phyloP scores from a whole-genome alignment of 139 green algal species.

The Desmodesmus armatus region DNA sequence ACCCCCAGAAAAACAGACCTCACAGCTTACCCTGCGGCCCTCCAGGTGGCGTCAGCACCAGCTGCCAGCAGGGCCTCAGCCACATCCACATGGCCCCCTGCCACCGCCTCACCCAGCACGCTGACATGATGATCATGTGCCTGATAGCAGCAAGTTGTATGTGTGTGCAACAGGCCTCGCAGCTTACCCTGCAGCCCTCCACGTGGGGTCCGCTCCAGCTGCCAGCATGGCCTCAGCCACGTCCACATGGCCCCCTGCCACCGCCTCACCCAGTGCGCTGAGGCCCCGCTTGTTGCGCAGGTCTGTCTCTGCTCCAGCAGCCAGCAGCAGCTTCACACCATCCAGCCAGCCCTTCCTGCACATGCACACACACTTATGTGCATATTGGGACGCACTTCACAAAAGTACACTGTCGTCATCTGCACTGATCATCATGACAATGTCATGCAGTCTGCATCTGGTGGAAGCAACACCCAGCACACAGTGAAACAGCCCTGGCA shows the following conservation, averaged over 20 bases:
- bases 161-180: neutral
- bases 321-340: conserved; percentile 59
- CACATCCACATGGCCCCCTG: conserved; percentile 45
- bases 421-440: neutral
- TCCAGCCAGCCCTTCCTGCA: conserved; percentile 31
- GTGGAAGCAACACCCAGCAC: no score
- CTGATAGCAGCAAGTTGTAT: neutral
- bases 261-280: conserved; percentile 68
- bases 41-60: conserved; percentile 16
- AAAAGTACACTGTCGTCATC: no score
- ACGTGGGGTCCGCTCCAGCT: conserved; percentile 18
- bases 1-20: no score
- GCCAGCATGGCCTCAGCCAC: conserved; percentile 43
- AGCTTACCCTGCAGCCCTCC: conserved; percentile 6
- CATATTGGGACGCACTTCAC: no score
- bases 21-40: conserved; percentile 8
- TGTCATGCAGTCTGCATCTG: neutral
- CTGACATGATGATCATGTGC: no score
- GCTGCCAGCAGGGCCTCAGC: conserved; percentile 42
- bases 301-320: conserved; percentile 46
- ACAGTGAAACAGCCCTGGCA: no score
- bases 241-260: conserved; percentile 52
- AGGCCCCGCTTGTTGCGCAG: conserved; percentile 74
- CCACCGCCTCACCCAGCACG: conserved; percentile 71
- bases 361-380: no score